Percentiles rank a stretch among this genome's conserved stretches.
Conservation (phyloP, 192 early-diverging fungal species). For the Piromyces finnis region DNA sequence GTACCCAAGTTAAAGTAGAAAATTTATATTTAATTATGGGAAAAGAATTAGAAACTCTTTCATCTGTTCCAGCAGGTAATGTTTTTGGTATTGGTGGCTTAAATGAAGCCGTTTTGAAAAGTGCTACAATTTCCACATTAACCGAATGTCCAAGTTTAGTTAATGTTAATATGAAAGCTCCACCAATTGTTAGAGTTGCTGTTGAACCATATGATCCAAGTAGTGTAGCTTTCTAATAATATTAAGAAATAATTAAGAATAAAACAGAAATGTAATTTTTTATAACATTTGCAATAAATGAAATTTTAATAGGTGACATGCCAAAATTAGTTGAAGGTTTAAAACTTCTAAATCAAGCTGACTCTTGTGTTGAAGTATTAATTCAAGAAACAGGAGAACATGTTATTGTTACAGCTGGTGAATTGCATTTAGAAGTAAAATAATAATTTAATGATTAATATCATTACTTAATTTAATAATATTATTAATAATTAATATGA, state of each 20-base stretch:
- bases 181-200: slow-evolving; percentile 93
- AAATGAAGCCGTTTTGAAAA: slow-evolving; percentile 83
- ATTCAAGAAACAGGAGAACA: slow-evolving; percentile 91
- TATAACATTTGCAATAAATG: no score
- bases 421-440: slow-evolving; percentile 76
- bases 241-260: no score
- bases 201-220: slow-evolving; percentile 79
- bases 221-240: no score
- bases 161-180: slow-evolving; percentile 30
- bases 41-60: slow-evolving; percentile 64
- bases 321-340: slow-evolving; percentile 66
- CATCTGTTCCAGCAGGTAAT: slow-evolving; percentile 82
- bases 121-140: slow-evolving; percentile 69
- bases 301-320: slow-evolving; percentile 42
- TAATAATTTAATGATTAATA: no score
- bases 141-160: slow-evolving; percentile 61
- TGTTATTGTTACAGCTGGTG: slow-evolving; percentile 89
- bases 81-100: slow-evolving; percentile 82
- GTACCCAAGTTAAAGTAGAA: slow-evolving; percentile 51
- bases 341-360: slow-evolving; percentile 79
- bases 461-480: no score
- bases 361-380: slow-evolving; percentile 82
- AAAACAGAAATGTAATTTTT: no score
- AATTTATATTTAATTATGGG: slow-evolving; percentile 94
- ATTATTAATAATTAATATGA: no score